Base-by-base conservation (phyloP, 192 early-diverging fungal species). In the Coemansia sp. region DNA sequence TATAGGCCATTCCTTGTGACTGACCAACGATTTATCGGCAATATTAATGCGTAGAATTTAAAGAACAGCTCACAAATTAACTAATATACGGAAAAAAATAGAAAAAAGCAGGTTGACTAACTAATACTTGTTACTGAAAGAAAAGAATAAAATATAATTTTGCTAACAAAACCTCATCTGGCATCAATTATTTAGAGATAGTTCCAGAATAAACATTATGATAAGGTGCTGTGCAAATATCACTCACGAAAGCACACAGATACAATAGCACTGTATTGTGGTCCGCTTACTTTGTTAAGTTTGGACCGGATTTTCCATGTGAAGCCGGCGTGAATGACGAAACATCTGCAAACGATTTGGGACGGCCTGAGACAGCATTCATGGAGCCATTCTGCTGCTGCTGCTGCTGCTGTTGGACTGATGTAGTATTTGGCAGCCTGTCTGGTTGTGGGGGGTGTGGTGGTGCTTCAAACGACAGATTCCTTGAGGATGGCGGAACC, bases 341-440 rank as follows among this genome's bases (percentile, higher is more conserved):
- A 53, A 75, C 55, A 22, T 74, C 73, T 4, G 73, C 73, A 71
- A 80, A 80, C 11, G 72, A 80, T 41, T 69, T 71, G 8, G 63
- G 71, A n/a, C 66, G 60, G 12, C 20, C 19, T 17, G 63, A 7
- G 7, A 51, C 17, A 56, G 25, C 5, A 14, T 48, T n/a, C 1
- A n/a, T 14, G n/a, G 46, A 14, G 5, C 9, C 25, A 56, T 3
- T 5, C 25, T 56, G 4, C 11, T 56, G 19, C 13, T 54, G 46
- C 37, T 54, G 19, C 39, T 55, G 37, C 14, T 68, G 22, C 25
- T 68, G 22, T n/a, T 44, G 46, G 16, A 51, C 14, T 22, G 55
- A 37, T 22, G 13, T 0, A 38, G 20, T 14, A 14, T 39, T 39
- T 25, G 55, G 6, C 19, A 57, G 1, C 55, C 50, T 64, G 17